A percentile compares a stretch with the other conserved stretches of the same genome.
Evolutionary conservation across 73 alveolate genomes (phyloP).

Genomic region (Symbiodinium natans): DNA sequence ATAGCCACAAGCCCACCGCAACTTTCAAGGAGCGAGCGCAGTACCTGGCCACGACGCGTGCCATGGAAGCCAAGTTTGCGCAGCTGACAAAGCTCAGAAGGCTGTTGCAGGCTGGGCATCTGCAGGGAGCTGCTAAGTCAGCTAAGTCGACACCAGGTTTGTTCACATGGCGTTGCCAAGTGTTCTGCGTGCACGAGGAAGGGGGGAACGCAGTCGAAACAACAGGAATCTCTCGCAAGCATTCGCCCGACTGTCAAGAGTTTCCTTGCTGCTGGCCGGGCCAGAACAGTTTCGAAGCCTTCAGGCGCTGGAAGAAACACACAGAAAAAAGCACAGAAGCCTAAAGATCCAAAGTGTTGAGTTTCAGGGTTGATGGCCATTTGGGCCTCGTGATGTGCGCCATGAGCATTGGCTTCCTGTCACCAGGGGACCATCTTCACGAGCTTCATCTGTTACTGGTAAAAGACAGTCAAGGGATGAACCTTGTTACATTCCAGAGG

Average conservation of each 20-base stretch:
- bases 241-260: background rate
- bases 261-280: background rate
- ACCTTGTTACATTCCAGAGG: too few relatives aligned
- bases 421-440: too few relatives aligned
- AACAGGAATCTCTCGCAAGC: background rate
- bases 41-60: constrained; percentile 70
- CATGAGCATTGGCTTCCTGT: too few relatives aligned
- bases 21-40: constrained; percentile 56
- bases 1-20: too few relatives aligned
- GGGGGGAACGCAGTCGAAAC: background rate
- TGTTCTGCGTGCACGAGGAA: background rate
- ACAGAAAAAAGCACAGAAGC: too few relatives aligned
- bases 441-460: too few relatives aligned
- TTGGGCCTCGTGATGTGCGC: too few relatives aligned
- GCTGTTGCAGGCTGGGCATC: constrained; percentile 43
- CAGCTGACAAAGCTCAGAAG: constrained; percentile 75
- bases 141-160: background rate
- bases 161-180: too few relatives aligned
- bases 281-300: background rate
- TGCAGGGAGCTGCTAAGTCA: too few relatives aligned
- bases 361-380: too few relatives aligned
- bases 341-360: too few relatives aligned
- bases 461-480: too few relatives aligned
- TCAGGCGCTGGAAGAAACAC: background rate
- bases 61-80: constrained; percentile 88